Conservation (phyloP, 129 eudicot species). For the Arctium minus region DNA sequence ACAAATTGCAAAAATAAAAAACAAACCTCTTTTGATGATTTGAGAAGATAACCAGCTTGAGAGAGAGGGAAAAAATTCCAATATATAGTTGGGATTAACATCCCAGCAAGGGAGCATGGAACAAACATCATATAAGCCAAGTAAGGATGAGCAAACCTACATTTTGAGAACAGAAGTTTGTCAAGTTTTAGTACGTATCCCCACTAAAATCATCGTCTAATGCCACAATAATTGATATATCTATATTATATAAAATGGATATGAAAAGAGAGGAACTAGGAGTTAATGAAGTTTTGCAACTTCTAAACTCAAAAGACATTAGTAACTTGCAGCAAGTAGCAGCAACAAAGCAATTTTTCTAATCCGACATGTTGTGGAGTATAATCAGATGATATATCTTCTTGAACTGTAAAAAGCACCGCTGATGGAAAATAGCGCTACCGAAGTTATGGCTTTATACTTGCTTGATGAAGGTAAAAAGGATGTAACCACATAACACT, state of each 20-base stretch:
- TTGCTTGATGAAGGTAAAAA: too few relatives aligned
- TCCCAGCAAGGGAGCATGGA: constrained; percentile 86
- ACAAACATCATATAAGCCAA: constrained; percentile 89
- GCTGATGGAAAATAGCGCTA: too few relatives aligned
- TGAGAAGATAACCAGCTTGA: constrained; percentile 47
- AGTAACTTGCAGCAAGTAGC: background rate
- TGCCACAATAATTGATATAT: background rate
- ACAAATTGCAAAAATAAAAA: constrained; percentile 1
- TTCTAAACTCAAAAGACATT: background rate
- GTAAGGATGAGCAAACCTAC: constrained; percentile 87
- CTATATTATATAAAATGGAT: background rate
- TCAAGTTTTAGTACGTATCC: background rate
- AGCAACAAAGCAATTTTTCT: background rate
- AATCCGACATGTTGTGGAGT: too few relatives aligned
- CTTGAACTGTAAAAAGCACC: too few relatives aligned
- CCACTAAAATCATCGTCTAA: background rate
- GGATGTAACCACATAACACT: too few relatives aligned
- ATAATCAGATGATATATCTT: too few relatives aligned
- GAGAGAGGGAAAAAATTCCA: constrained; percentile 65
- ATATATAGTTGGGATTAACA: constrained; percentile 57
- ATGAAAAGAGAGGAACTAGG: background rate
- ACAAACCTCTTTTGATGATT: constrained; percentile 56
- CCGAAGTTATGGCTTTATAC: too few relatives aligned
- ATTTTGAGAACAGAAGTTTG: constrained; percentile 16
- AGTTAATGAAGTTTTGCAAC: background rate